Base-by-base conservation (phyloP, 805 yeast species). In the Starmerella tilneyi region DNA sequence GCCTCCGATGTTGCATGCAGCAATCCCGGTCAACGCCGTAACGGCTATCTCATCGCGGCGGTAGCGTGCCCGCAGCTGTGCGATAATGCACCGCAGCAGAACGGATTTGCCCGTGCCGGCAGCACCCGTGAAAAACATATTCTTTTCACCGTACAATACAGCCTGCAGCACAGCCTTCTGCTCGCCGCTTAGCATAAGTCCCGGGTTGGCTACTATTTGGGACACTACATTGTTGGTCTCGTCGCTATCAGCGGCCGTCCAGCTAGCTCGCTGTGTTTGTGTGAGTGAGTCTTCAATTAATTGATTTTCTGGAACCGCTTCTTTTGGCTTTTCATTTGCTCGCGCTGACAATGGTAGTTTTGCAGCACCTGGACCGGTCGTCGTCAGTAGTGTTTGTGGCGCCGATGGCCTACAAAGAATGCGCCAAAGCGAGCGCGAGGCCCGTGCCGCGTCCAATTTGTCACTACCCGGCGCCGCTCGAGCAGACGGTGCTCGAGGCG, bases 71-170 rank as follows among this genome's bases (percentile, higher is more conserved):
- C 63, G 62, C 41, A 85, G 63, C 22, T 70, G 68, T 16, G 64
- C 58, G 17, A 92, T 85, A 22, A 92, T 66, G 31, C 78, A 76
- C 41, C 76, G 72, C 41, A 92, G 65, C n/a, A 92, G 67, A 4
- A 92, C 81, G 1, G 98, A 89, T 60, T 92, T 92, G 59, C 98
- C 98, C 0, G 98, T 92, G 57, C 98, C 98, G 0, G 98, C 98
- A 27, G 96, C 85, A 41, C 98, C 98, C 0, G 98, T 92, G 60
- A 84, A 92, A 59, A 92, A 92, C 3, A 92, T 64, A 48, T 80
- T 84, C 15, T 68, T 65, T 2, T 49, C 34, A 0, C 94, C 86
- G 19, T 67, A 58, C 35, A 74, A 63, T 0, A 80, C 94, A 44
- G 83, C 63, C 9, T 76, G 73, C 9, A 84, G 69, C 19, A 92